phyloP scores from a whole-genome alignment of 345 rosid genomes.

The Durio zibethinus region DNA sequence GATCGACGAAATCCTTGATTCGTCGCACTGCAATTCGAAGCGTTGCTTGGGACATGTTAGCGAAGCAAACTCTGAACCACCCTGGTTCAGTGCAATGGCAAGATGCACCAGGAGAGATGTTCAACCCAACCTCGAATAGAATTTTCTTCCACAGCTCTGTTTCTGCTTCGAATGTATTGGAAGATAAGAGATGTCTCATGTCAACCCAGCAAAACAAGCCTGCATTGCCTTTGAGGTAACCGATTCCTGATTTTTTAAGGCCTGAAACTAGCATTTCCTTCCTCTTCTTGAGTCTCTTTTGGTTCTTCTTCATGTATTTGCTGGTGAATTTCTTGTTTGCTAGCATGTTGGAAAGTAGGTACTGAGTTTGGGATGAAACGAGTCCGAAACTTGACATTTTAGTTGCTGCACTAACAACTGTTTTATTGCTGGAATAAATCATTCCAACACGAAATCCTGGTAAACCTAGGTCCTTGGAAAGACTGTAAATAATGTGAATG shows the following conservation, averaged over 20 bases:
- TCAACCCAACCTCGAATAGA: slow-evolving; percentile 58
- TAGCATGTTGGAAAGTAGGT: slow-evolving; percentile 51
- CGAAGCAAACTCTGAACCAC: slow-evolving; percentile 84
- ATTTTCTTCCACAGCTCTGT: slow-evolving; percentile 63
- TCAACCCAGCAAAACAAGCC: slow-evolving; percentile 93
- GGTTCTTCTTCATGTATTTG: slow-evolving; percentile 54
- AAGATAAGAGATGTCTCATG: slow-evolving; percentile 54
- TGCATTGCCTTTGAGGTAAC: slow-evolving; percentile 62
- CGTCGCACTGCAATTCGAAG: slow-evolving; percentile 51
- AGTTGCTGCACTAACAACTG: slow-evolving; percentile 62
- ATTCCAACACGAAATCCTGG: slow-evolving; percentile 88
- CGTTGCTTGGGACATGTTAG: slow-evolving; percentile 53
- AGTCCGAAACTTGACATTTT: slow-evolving; percentile 95
- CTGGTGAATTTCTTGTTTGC: slow-evolving; percentile 57
- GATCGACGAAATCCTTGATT: slow-evolving; percentile 32
- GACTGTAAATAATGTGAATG: slow-evolving; percentile 73
- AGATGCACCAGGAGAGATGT: slow-evolving; percentile 79
- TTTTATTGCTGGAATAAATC: slow-evolving; percentile 65
- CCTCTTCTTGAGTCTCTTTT: slow-evolving; percentile 51
- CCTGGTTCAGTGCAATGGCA: slow-evolving; percentile 89
- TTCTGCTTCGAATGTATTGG: slow-evolving; percentile 64
- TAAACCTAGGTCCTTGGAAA: slow-evolving; percentile 84
- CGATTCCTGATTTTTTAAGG: slow-evolving; percentile 49
- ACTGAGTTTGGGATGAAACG: slow-evolving; percentile 82
- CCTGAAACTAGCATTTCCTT: slow-evolving; percentile 52